phyloP scores from a whole-genome alignment of 768 basidiomycete species.

The Phylloporus sp. region DNA sequence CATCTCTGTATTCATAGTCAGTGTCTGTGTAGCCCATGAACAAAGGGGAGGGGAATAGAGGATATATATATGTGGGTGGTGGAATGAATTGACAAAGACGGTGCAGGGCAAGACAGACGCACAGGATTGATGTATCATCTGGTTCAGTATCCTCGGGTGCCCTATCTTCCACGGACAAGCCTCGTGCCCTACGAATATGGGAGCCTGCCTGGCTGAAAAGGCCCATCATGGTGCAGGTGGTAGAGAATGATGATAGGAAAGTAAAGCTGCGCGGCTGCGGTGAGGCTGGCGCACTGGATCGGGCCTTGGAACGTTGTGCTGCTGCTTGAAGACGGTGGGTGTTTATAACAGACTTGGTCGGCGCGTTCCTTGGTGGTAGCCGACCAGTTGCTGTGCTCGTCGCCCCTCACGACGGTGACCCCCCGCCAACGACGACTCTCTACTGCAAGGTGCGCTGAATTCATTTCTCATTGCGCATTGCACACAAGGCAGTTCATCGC shows the following conservation, averaged over 20 bases:
- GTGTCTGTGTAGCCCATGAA: slow-evolving; percentile 31
- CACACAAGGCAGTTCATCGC: neutral
- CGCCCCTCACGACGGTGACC: neutral
- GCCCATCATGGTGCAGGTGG: slow-evolving; percentile 64
- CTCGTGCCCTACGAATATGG: slow-evolving; percentile 66
- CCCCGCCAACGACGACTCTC: too few species aligned
- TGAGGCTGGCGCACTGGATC: slow-evolving; percentile 17
- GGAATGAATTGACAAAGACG: slow-evolving; percentile 24
- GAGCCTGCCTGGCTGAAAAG: slow-evolving; percentile 69
- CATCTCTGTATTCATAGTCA: slow-evolving; percentile 61
- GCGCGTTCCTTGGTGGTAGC: neutral
- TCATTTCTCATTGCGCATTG: neutral
- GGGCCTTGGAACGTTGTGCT: neutral
- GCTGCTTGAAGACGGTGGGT: neutral
- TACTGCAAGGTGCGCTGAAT: too few species aligned
- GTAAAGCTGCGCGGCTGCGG: slow-evolving; percentile 20
- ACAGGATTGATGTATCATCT: slow-evolving; percentile 89
- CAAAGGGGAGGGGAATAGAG: neutral
- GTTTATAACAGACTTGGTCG: neutral
- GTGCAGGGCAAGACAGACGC: slow-evolving; percentile 36
- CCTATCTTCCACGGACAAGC: slow-evolving; percentile 60
- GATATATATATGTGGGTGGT: too few species aligned
- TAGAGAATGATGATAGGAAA: neutral
- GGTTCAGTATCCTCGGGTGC: slow-evolving; percentile 79
- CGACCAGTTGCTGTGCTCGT: neutral